Base-by-base conservation (phyloP, 441 rosid species). In the Francoa sonchifolia region DNA sequence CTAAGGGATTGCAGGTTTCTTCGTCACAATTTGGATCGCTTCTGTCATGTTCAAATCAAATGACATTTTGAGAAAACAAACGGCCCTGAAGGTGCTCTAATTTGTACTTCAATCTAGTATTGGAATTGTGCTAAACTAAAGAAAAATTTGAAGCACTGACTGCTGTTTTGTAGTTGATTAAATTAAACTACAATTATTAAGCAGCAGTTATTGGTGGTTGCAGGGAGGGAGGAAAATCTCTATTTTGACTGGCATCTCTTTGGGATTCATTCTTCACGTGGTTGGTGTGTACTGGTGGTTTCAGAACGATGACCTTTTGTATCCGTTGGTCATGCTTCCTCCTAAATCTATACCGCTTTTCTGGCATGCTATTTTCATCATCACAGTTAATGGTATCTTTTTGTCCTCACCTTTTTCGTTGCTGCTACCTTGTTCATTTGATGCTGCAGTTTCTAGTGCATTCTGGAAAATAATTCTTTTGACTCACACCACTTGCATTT, bases 191-290 rank as follows among this genome's bases (percentile, higher is more conserved):
- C 26, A n/a, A 34, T 31, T 19, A 50, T 37, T 61, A 40, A 52
- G 32, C 31, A 28, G n/a, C n/a, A n/a, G n/a, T n/a, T n/a, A n/a
- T n/a, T 55, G 40, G 48, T 61, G 35, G 32, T 29, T 63, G 65
- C 75, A 80, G 90, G 90, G 90, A 8, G 90, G 76, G 59, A 74
- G 90, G 60, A 80, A 70, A 67, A 52, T 76, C 39, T 70, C 79
- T 4, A 52, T 72, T 45, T 61, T 80, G 39, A 39, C 61, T 32
- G 74, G 74, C 37, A 72, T 80, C 44, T 61, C 77, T 23, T 30
- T 72, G 26, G 71, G 66, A 19, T 80, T 74, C 50, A 29, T 63
- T 6, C 61, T 80, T 57, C 85, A 76, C 38, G 75, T 76, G 49
- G 61, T 62, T 34, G 65, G 82, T 37, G 76, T 80, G 14, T 80